Evolutionary conservation across 805 yeast species (phyloP).

Genomic region (Spathaspora girioi): DNA sequence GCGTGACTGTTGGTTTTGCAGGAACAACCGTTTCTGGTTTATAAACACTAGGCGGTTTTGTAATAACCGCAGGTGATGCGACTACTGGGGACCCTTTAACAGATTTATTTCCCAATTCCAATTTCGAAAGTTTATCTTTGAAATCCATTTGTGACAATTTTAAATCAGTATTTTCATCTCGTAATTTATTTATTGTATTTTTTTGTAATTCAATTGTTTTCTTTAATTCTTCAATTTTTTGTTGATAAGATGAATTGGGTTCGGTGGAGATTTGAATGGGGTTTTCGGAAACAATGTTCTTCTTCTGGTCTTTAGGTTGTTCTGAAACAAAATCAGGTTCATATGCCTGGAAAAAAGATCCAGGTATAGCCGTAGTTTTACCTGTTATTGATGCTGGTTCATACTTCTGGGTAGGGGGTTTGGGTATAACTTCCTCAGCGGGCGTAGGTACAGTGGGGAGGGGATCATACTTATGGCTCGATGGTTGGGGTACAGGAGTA

Average conservation of each 20-base stretch:
- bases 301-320: background rate
- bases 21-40: constrained; percentile 11
- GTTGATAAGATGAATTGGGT: background rate
- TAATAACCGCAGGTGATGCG: background rate
- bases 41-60: background rate
- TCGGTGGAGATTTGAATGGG: background rate
- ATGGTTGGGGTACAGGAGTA: too few species aligned
- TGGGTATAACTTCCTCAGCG: background rate
- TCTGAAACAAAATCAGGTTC: background rate
- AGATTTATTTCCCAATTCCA: constrained; percentile 20
- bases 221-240: constrained; percentile 15
- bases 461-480: too few species aligned
- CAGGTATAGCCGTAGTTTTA: background rate
- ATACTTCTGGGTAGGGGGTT: background rate
- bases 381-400: background rate
- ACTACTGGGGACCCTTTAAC: constrained; percentile 6
- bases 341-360: background rate
- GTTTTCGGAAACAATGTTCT: background rate
- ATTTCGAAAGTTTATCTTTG: constrained; percentile 27
- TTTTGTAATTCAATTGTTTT: constrained; percentile 28
- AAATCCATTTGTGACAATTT: constrained; percentile 37
- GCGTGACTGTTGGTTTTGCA: constrained; percentile 27
- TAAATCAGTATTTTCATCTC: constrained; percentile 42
- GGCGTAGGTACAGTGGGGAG: background rate
- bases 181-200: constrained; percentile 30